Evolutionary conservation across 371 early-diverging fungal species (phyloP), one percentile per base, ranked within the genome.

Genomic region (Dichotomocladium elegans): DNA sequence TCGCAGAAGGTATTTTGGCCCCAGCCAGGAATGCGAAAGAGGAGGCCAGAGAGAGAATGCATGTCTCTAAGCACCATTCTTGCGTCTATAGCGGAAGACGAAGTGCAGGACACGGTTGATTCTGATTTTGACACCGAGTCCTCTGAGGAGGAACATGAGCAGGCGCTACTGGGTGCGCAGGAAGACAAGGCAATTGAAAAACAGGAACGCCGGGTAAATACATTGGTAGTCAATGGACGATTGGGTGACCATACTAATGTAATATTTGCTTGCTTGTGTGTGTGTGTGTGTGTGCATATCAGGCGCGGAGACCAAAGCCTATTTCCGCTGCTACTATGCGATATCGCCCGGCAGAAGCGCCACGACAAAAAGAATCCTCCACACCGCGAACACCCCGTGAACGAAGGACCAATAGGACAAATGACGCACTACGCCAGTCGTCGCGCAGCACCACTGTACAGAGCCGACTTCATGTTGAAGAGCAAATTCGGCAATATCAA

Each of bases 71-170:
- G 24, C 4, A 31, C 34, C 4, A 12, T 37, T 47, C 4, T 8
- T 37, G 21, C 2, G 2, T 2, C 26, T 22, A 24, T 53, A 56
- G 62, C 33, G 8, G 53, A 51, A 9, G 61, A 58, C 9, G 59
- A 55, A 58, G 79, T 67, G 25, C 70, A 80, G 34, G 83, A 85
- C 60, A 63, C 71, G 21, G 58, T 83, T 0, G 85, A 85, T 61
- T 83, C 85, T 35, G 85, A 83, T 41, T 83, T 85, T 55, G 78
- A 83, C 45, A 46, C 65, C 4, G 74, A 79, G 43, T 77, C 77
- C 28, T 77, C 79, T 10, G 85, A 83, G 45, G 84, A 81, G 14
- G 84, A 83, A 45, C 74, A 74, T 49, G 74, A 68, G 42, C 71
- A 74, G 15, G 74, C 72, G 14, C 71, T 70, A n/a, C 75, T 79